Percentiles rank a stretch among this genome's conserved stretches.
phyloP scores from a whole-genome alignment of 768 basidiomycete genomes.

The Trametopsis cervina region DNA sequence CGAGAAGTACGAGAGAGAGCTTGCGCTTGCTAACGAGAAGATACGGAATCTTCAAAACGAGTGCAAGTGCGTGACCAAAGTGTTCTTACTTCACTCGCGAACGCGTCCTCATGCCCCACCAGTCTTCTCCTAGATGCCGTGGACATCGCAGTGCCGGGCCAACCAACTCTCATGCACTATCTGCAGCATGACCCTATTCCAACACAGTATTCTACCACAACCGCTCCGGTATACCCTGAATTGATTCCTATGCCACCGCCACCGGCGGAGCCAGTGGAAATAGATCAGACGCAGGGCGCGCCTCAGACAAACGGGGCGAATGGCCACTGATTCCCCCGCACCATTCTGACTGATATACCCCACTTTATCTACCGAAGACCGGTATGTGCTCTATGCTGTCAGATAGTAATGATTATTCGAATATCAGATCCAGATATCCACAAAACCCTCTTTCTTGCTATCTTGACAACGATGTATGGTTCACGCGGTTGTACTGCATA shows the following conservation, averaged over 20 bases:
- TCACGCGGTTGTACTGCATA: no score
- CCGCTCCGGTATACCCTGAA: background rate
- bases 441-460: no score
- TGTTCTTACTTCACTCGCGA: background rate
- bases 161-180: constrained; percentile 22
- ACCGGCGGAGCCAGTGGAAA: background rate
- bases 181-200: constrained; percentile 21
- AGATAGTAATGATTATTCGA: no score
- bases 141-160: constrained; percentile 23
- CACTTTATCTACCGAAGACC: no score
- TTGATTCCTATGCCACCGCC: background rate
- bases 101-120: background rate
- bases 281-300: background rate
- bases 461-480: no score
- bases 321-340: constrained; percentile 4
- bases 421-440: no score
- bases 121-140: constrained; percentile 26
- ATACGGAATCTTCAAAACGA: constrained; percentile 21
- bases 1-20: constrained; percentile 17
- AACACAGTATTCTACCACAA: constrained; percentile 14
- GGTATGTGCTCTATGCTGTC: no score
- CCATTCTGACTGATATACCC: no score
- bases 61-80: constrained; percentile 20
- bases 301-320: constrained; percentile 7
- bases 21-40: constrained; percentile 21